Percentiles rank a stretch among this genome's conserved stretches.
Conservation (phyloP, 805 yeast genomes). For the Citeromyces matritensis region DNA sequence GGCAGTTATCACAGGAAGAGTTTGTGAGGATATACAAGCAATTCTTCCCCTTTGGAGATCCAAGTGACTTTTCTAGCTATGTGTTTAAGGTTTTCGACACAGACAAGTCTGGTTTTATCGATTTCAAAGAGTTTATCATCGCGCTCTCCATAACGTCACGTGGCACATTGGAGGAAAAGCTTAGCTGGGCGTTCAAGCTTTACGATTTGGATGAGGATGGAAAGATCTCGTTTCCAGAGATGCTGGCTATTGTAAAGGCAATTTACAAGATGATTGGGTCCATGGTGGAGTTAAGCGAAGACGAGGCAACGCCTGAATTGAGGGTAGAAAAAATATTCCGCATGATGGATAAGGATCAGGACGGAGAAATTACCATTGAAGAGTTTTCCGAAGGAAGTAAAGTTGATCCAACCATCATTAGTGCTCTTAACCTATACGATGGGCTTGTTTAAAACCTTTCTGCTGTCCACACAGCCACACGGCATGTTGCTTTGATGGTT, state of each 20-base stretch:
- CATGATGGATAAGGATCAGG: conserved; percentile 54
- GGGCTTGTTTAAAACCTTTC: conserved; percentile 75
- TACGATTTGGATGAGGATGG: conserved; percentile 81
- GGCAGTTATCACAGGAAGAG: conserved; percentile 75
- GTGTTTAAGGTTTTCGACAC: conserved; percentile 83
- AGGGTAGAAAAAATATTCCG: conserved; percentile 73
- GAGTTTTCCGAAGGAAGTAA: conserved; percentile 78
- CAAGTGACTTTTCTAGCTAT: conserved; percentile 77
- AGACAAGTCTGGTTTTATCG: conserved; percentile 67
- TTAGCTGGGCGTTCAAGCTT: conserved; percentile 78
- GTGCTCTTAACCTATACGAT: conserved; percentile 44
- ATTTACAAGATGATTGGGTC: conserved; percentile 93
- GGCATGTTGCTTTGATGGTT: conserved; percentile 68
- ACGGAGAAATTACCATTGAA: conserved; percentile 58
- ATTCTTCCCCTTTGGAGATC: conserved; percentile 97
- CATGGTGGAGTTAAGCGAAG: conserved; percentile 78
- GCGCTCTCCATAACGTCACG: conserved; percentile 80
- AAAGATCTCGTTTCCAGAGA: conserved; percentile 57
- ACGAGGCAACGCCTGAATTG: conserved; percentile 83
- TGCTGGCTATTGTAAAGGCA: conserved; percentile 65
- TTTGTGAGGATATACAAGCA: conserved; percentile 88
- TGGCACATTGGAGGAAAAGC: conserved; percentile 72
- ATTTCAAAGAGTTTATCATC: conserved; percentile 83
- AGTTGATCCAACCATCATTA: conserved; percentile 59
- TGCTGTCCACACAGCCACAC: conserved; percentile 84